These are phyloP conservation scores for Rhododendron simsii DNA, from an alignment of 148 eudicot species.

Conservation along the genomic window DNA sequence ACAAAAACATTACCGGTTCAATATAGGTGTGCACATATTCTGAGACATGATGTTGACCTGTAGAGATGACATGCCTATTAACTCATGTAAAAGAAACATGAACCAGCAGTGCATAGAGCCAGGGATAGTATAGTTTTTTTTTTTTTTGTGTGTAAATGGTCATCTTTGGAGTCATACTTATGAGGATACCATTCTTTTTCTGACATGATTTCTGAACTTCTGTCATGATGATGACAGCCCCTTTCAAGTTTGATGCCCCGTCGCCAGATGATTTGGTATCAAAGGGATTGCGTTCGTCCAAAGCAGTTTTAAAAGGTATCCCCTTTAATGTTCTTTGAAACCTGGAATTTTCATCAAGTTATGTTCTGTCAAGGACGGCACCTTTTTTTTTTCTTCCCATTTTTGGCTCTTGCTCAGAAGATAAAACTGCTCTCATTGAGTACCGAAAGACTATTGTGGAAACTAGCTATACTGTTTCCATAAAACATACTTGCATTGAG, in stretches of 20 bases:
- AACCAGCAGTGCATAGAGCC: background rate
- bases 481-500: background rate
- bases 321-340: background rate
- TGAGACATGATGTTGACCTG: conserved; percentile 9
- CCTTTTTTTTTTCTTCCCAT: background rate
- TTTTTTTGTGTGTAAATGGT: background rate
- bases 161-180: background rate
- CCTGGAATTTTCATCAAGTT: background rate
- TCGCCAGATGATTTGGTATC: conserved; percentile 81
- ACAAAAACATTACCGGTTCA: conserved; percentile 38
- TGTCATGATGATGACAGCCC: conserved; percentile 46
- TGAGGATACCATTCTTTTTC: background rate
- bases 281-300: conserved; percentile 43
- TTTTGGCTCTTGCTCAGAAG: background rate
- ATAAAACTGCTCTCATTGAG: background rate
- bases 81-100: background rate
- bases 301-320: conserved; percentile 52
- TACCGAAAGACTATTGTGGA: background rate
- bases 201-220: conserved; percentile 13
- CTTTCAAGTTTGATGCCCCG: conserved; percentile 82
- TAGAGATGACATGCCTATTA: background rate
- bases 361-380: background rate
- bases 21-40: conserved; percentile 62
- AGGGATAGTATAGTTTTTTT: background rate
- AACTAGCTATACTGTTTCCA: background rate